phyloP scores from a whole-genome alignment of 2,329 filamentous ascomycete genomes.

The Claviceps quebecensis region DNA sequence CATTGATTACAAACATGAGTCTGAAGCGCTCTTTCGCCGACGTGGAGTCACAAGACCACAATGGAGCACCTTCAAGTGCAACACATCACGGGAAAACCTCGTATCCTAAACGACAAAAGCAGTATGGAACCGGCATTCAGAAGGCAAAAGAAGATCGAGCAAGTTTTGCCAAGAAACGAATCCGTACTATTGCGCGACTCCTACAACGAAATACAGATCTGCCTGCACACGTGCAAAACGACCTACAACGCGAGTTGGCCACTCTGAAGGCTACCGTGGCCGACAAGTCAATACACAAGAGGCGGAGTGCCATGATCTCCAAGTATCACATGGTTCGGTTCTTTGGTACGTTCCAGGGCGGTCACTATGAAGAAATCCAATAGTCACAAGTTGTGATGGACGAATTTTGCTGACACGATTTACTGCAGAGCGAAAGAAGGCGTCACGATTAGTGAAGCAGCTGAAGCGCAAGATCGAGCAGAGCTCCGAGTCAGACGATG shows the following conservation, averaged over 20 bases:
- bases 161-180: slow-evolving; percentile 56
- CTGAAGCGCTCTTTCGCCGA: slow-evolving; percentile 19
- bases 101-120: slow-evolving; percentile 21
- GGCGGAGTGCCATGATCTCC: slow-evolving; percentile 54
- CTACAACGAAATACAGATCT: slow-evolving; percentile 47
- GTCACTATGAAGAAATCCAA: too few relatives aligned
- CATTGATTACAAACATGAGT: slow-evolving; percentile 12
- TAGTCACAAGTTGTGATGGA: too few relatives aligned
- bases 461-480: slow-evolving; percentile 43
- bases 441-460: slow-evolving; percentile 50
- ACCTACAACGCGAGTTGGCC: slow-evolving; percentile 58
- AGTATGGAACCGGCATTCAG: slow-evolving; percentile 21
- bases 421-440: slow-evolving; percentile 54
- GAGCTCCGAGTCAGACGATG: slow-evolving; percentile 35
- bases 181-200: slow-evolving; percentile 53
- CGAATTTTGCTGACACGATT: not conserved
- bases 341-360: slow-evolving; percentile 43
- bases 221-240: slow-evolving; percentile 51
- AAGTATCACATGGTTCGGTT: slow-evolving; percentile 78
- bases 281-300: slow-evolving; percentile 44
- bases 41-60: slow-evolving; percentile 9
- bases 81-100: slow-evolving; percentile 2
- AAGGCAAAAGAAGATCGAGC: slow-evolving; percentile 33
- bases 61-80: not conserved
- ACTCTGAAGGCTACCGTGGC: slow-evolving; percentile 51